Base-by-base conservation (phyloP, 2,329 filamentous ascomycete genomes). In the Nannizziopsis barbatae region DNA sequence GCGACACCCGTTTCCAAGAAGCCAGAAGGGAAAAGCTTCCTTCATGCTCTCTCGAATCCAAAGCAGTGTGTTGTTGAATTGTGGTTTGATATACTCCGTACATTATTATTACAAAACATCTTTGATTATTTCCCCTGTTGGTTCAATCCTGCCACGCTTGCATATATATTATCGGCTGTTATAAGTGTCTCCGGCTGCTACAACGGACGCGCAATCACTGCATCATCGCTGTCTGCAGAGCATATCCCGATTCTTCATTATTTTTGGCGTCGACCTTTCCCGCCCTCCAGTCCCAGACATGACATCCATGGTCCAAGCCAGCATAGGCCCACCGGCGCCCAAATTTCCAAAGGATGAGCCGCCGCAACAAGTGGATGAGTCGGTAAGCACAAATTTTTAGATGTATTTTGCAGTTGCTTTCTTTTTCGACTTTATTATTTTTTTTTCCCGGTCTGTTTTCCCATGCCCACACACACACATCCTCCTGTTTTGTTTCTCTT, bases 301-400 rank as follows among this genome's bases (percentile, higher is more conserved):
- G 65, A 64, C 65, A 57, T 63, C 64, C 57, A 67, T 69, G 65
- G 63, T 68, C 61, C 66, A 67, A 56, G 61, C 64, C 59, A 66
- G 66, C 58, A 60, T 67, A 52, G 62, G 58, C 57, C 62, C 62
- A 59, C 56, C 60, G 51, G 51, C 62, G 50, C 55, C 65, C 53
- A 68, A 64, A 54, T 73, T 72, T 65, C 46, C 39, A 14, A 73
- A 73, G 64, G 68, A 72, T 61, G 70, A 72, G 52, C 62, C 69
- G 42, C 55, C 58, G 18, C 57, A 58, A 30, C 53, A 56, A 37
- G 55, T 61, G 50, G 67, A 67, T 51, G 68, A 73, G 64, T 63
- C 69, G 55, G 71, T 74, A 64, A 71, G 70, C 70, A 48, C 43
- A 45, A 32, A 38, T 37, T 45, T 41, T 52, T 7, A 27, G 22